A percentile compares a stretch with the other conserved stretches of the same genome.
These are phyloP conservation scores for Pholiota microspora DNA, from an alignment of 768 basidiomycete genomes.

Conservation along the genomic window DNA sequence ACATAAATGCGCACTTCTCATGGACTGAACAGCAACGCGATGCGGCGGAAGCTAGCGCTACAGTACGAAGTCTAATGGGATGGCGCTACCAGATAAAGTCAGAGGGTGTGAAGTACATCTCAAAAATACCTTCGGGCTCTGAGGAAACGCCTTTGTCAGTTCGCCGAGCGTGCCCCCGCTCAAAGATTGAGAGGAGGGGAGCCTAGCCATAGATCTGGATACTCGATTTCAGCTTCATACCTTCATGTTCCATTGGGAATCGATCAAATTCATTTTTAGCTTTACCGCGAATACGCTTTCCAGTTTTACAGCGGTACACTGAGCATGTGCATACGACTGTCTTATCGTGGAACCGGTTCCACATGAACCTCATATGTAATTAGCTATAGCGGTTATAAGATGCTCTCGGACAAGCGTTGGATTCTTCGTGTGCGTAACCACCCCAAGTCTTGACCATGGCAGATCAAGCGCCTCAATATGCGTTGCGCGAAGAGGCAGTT, in stretches of 20 bases:
- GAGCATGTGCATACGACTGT: constrained; percentile 20
- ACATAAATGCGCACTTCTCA: not conserved
- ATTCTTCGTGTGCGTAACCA: constrained; percentile 11
- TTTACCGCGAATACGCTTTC: constrained; percentile 4
- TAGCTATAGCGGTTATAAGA: constrained; percentile 20
- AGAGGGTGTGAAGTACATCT: not conserved
- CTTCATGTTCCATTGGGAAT: not conserved
- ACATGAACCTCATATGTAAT: constrained; percentile 11
- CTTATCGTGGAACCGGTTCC: constrained; percentile 19
- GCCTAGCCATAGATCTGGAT: not conserved
- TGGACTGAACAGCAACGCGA: not conserved
- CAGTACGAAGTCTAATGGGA: not conserved
- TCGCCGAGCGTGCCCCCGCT: not conserved
- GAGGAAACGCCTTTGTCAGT: not conserved
- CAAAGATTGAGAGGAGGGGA: not conserved
- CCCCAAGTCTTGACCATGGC: constrained; percentile 21
- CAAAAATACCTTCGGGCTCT: not conserved
- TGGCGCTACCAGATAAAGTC: not conserved
- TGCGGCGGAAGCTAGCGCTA: not conserved
- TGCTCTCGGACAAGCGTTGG: not conserved
- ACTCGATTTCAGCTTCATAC: not conserved
- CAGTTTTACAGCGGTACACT: not conserved
- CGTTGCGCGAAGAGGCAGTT: constrained; percentile 17
- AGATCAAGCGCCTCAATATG: constrained; percentile 24
- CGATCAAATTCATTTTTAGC: constrained; percentile 7